phyloP scores from a whole-genome alignment of 2,329 filamentous ascomycete genomes.

The Spiromastix sp. region DNA sequence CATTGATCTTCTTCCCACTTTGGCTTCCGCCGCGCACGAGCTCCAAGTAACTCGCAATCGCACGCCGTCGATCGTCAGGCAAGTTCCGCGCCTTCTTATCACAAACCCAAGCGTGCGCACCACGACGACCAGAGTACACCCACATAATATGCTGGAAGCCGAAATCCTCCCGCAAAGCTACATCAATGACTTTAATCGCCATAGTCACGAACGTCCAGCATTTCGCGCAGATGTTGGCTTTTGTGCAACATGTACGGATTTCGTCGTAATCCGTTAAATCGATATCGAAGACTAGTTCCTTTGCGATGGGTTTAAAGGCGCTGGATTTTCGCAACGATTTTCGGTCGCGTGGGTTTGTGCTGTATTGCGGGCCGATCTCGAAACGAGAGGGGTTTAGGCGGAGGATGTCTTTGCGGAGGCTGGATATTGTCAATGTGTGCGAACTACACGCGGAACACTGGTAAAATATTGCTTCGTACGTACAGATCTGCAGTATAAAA shows the following conservation, averaged over 20 bases:
- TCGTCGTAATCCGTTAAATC: slow-evolving; percentile 99
- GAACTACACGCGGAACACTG: slow-evolving; percentile 1
- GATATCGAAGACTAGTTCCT: slow-evolving; percentile 98
- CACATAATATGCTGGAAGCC: slow-evolving; percentile 95
- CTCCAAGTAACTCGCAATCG: slow-evolving; percentile 83
- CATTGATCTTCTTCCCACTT: slow-evolving; percentile 75
- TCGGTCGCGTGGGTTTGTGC: slow-evolving; percentile 82
- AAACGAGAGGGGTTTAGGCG: slow-evolving; percentile 84
- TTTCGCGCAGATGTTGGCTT: slow-evolving; percentile 84
- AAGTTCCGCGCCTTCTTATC: slow-evolving; percentile 75
- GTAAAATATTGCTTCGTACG: slow-evolving; percentile 14
- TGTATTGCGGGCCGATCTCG: slow-evolving; percentile 97
- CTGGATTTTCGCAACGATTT: slow-evolving; percentile 73
- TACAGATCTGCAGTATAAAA: slow-evolving; percentile 56
- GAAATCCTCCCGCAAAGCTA: slow-evolving; percentile 82
- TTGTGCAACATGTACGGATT: slow-evolving; percentile 86
- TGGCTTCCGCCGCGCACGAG: slow-evolving; percentile 79
- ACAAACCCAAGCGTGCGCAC: slow-evolving; percentile 96
- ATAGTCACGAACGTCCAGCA: slow-evolving; percentile 98
- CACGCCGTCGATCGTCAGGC: slow-evolving; percentile 74
- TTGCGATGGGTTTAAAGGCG: slow-evolving; percentile 76
- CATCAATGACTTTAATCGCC: slow-evolving; percentile 89
- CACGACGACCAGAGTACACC: slow-evolving; percentile 95
- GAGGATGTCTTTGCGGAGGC: slow-evolving; percentile 83
- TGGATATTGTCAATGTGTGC: slow-evolving; percentile 26